Evolutionary conservation across 1,284 basidiomycete genomes (phyloP).

Genomic region (Cryptococcus jaspeensis): DNA sequence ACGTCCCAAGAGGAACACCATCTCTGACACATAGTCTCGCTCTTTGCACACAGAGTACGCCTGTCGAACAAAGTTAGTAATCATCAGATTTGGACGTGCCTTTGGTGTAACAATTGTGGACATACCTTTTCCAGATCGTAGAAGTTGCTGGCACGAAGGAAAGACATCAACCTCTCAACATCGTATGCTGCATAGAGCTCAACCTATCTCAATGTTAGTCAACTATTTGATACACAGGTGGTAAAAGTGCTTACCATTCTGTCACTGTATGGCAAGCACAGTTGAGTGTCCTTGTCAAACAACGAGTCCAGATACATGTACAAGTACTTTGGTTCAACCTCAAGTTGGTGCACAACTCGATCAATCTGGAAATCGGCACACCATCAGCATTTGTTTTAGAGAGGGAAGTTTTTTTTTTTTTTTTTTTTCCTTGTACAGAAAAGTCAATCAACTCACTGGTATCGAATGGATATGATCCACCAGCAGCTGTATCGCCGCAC

Average conservation of each 20-base stretch:
- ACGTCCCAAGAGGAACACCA: constrained; percentile 94
- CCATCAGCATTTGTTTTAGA: background rate
- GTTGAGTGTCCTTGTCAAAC: constrained; percentile 79
- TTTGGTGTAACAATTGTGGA: background rate
- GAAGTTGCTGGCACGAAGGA: constrained; percentile 84
- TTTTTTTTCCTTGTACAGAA: too few relatives aligned
- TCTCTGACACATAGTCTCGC: constrained; percentile 86
- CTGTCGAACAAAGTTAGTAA: constrained; percentile 28
- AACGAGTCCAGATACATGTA: constrained; percentile 92
- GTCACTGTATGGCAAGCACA: constrained; percentile 79
- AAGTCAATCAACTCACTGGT: constrained; percentile 61
- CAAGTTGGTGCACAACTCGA: constrained; percentile 84
- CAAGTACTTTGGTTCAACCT: constrained; percentile 72
- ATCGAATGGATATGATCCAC: constrained; percentile 96
- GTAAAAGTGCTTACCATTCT: constrained; percentile 60
- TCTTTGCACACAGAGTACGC: constrained; percentile 85
- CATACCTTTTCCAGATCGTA: constrained; percentile 83
- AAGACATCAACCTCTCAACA: constrained; percentile 75
- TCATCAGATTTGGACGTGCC: constrained; percentile 39
- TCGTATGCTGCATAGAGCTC: constrained; percentile 90
- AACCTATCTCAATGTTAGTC: constrained; percentile 56
- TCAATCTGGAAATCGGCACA: constrained; percentile 60
- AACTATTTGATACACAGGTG: background rate
- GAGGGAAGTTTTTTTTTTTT: too few relatives aligned
- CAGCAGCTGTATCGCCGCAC: constrained; percentile 76